phyloP scores from a whole-genome alignment of 768 basidiomycete species.

The Kwoniella heveanensis region DNA sequence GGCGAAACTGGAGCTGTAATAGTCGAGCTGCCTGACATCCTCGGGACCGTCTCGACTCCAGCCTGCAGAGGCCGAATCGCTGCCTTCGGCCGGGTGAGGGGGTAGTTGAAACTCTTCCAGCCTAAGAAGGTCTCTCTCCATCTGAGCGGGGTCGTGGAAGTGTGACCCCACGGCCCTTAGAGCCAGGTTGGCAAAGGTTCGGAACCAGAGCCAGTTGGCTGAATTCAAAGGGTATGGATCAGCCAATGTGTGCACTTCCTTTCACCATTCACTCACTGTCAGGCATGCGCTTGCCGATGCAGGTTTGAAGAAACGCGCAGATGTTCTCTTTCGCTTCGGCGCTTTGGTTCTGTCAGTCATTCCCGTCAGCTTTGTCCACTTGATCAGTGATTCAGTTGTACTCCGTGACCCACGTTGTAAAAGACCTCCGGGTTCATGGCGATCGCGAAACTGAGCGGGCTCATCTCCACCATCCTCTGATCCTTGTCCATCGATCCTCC shows the following conservation, averaged over 20 bases:
- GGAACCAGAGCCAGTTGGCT: conserved; percentile 80
- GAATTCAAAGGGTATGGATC: too few species aligned
- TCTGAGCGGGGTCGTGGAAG: conserved; percentile 64
- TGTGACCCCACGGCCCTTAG: conserved; percentile 66
- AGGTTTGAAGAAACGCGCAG: conserved; percentile 69
- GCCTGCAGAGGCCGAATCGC: conserved; percentile 59
- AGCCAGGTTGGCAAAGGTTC: conserved; percentile 76
- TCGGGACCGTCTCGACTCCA: conserved; percentile 79
- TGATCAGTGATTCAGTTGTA: not conserved
- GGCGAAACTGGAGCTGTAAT: conserved; percentile 77
- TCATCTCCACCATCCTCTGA: conserved; percentile 81
- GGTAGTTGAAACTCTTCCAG: conserved; percentile 75
- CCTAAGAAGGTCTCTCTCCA: conserved; percentile 74
- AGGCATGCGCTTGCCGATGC: conserved; percentile 81
- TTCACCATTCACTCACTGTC: conserved; percentile 59
- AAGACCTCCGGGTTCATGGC: conserved; percentile 68
- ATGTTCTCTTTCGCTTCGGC: conserved; percentile 65
- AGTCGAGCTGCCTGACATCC: conserved; percentile 75
- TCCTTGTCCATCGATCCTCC: conserved; percentile 73
- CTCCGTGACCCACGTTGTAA: conserved; percentile 51
- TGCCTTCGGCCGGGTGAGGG: conserved; percentile 44
- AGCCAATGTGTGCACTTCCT: too few species aligned
- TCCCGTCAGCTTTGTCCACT: not conserved
- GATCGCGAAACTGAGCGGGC: conserved; percentile 72
- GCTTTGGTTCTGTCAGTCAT: conserved; percentile 26